Evolutionary conservation across 2,329 filamentous ascomycete species (phyloP), one percentile per base, ranked within the genome.

Genomic region (Hymenoscyphus repandus): DNA sequence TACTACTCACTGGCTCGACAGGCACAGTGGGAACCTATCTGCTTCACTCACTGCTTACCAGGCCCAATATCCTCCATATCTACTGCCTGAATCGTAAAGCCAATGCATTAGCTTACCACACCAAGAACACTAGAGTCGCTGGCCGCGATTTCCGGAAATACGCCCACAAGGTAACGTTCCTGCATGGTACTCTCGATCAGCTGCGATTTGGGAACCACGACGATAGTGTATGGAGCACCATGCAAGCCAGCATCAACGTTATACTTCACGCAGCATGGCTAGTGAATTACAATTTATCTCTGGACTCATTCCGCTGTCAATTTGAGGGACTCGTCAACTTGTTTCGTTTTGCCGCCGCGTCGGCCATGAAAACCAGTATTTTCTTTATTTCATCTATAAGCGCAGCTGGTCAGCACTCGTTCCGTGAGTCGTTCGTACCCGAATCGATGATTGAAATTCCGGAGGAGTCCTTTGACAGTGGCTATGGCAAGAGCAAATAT

Each of bases 21-120:
- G 75, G 75, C 9, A 71, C 70, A 7, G 55, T 78, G 12, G 75
- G 75, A 0, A 72, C 68, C 3, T 76, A 76, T 56, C 62, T 77
- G 31, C 66, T 78, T 5, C 63, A 74, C 47, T 37, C 60, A 11
- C 63, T 74, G 31, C 62, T 62, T 18, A 61, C 68, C 0, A 51
- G 52, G 5, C 15, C 38, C 5, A 22, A 5, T 1, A 67, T 77
- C 7, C 61, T 63, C 31, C 72, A 71, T 51, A 58, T 78, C 33
- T 66, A 75, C 47, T 77, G 74, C 49, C 65, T 79, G 17, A 78
- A 78, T 20, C 6, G 43, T 3, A n/a, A 17, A 11, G 7, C 9
- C 3, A 32, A 45, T 45, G 11, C 30, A 20, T 2, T 20, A 22
- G 17, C 15, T 9, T 10, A 20, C 9, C 43, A 45, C 7, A 11